phyloP scores from a whole-genome alignment of 345 rosid species.

The Litchi chinensis region DNA sequence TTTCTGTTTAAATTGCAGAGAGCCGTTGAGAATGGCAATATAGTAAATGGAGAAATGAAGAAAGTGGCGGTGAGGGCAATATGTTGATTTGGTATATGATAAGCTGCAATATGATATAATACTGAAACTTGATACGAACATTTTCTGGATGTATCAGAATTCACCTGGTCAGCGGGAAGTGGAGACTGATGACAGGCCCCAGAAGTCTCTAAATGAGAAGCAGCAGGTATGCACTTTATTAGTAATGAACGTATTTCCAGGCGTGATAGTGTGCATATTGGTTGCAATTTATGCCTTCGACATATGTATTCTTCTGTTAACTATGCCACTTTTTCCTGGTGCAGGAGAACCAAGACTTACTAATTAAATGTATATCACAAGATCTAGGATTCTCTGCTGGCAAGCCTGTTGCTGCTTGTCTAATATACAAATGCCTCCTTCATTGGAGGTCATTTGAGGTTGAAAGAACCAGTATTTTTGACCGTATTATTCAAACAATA shows the following conservation, averaged over 20 bases:
- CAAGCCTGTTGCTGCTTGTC: conserved; percentile 90
- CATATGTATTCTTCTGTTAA: not conserved
- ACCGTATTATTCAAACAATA: conserved; percentile 86
- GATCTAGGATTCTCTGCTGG: conserved; percentile 86
- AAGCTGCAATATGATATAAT: not conserved
- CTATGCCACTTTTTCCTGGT: conserved; percentile 14
- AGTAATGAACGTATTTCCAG: not conserved
- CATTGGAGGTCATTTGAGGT: conserved; percentile 98
- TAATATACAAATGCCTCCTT: conserved; percentile 85
- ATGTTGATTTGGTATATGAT: conserved; percentile 16
- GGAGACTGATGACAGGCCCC: conserved; percentile 84
- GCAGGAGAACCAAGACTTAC: conserved; percentile 90
- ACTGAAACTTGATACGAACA: conserved; percentile 17
- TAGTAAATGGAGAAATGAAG: conserved; percentile 66
- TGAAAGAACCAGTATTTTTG: conserved; percentile 81
- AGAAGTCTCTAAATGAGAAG: conserved; percentile 86
- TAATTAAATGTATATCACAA: conserved; percentile 80
- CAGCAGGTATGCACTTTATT: conserved; percentile 63
- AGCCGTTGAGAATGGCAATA: conserved; percentile 63
- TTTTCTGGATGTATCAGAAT: conserved; percentile 38
- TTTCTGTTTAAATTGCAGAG: conserved; percentile 57
- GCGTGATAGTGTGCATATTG: conserved; percentile 1
- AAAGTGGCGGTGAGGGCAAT: conserved; percentile 45
- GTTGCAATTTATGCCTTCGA: not conserved
- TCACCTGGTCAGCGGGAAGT: conserved; percentile 43